Evolutionary conservation across 192 early-diverging fungal species (phyloP), one percentile per base, ranked within the genome.

Genomic region (Gonapodya sp.): DNA sequence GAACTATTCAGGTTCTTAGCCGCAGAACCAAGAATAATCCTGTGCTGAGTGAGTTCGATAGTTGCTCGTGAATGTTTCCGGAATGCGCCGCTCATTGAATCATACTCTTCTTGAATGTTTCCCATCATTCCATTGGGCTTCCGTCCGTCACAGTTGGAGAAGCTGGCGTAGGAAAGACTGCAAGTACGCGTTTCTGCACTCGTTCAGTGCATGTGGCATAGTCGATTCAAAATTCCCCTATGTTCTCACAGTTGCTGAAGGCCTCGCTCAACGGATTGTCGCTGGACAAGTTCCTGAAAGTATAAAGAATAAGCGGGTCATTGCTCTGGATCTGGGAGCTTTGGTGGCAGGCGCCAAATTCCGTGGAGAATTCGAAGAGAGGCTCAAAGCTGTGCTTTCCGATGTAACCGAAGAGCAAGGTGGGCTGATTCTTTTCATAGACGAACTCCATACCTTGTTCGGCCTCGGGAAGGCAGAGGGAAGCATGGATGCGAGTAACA

Each of bases 321-420:
- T 94, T 73, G 90, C 93, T 0, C 82, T 94, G 64, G 93, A 94
- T 81, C 84, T 94, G 16, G 93, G 93, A 8, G 88, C 80, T 0
- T 81, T 88, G 18, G 82, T 87, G 18, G 89, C 89, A 32, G 89
- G 87, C 30, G 82, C 86, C 37, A 88, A 89, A 82, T 81, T 77
- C 86, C 89, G 92, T 32, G 93, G 93, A 73, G 94, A 95, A 85
- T 95, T 95, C 79, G 94, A 95, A 82, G 94, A 95, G 79, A 87
- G 94, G 1, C 83, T 95, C 2, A 95, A 95, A 82, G 89, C 87
- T 2, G 87, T 95, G 78, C 86, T 95, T 31, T 87, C 89, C 35
- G 92, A 93, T 82, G 89, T 95, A 18, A 88, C 88, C 32, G 92
- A 90, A 31, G 87, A 90, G 0, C 90, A 94, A 73, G 90, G 89